Base-by-base conservation (phyloP, 345 rosid genomes). In the Erucastrum elatum region DNA sequence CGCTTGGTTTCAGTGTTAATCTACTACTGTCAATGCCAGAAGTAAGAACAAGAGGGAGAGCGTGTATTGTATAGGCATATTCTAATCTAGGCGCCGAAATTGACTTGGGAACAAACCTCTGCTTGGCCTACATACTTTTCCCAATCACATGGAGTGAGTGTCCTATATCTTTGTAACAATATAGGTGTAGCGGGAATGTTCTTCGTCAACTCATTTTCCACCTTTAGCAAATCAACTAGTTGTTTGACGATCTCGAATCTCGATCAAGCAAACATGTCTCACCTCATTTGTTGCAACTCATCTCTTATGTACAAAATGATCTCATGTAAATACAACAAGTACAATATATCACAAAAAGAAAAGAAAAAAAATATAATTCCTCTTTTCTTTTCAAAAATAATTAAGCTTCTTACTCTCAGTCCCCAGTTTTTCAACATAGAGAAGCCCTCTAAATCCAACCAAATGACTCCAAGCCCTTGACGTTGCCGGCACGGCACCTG, bases 401-500 rank as follows among this genome's bases (percentile, higher is more conserved):
- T 25, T 25, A 33, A 73, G 31, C 55, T 44, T 69, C 63, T 64
- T 75, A 33, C 9, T 4, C 27, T 58, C 34, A 58, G 3, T 16
- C 2, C 68, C 9, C 62, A 35, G 2, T 8, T 53, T 56, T 10
- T 75, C 35, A 70, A 70, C 25, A 46, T 21, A 65, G 63, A 39
- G 44, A 25, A 25, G 1, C 56, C 58, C 37, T 64, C 30, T 11
- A 58, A 33, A 41, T 63, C 72, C 66, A 41, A 70, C 67, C 26
- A 75, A 5, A 21, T 75, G 80, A 75, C 5, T 70, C 76, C 64
- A 75, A 64, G 39, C 37, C 11, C 63, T 11, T 65, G 77, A 17
- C 8, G 61, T 75, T 59, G 73, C 58, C 2, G 83, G 83, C 34
- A 80, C 77, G 6, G 83, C 83, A 6, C 60, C 60, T 0, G 60